Evolutionary conservation across 2,329 filamentous ascomycete species (phyloP).

Genomic region (Thielaviopsis musarum): DNA sequence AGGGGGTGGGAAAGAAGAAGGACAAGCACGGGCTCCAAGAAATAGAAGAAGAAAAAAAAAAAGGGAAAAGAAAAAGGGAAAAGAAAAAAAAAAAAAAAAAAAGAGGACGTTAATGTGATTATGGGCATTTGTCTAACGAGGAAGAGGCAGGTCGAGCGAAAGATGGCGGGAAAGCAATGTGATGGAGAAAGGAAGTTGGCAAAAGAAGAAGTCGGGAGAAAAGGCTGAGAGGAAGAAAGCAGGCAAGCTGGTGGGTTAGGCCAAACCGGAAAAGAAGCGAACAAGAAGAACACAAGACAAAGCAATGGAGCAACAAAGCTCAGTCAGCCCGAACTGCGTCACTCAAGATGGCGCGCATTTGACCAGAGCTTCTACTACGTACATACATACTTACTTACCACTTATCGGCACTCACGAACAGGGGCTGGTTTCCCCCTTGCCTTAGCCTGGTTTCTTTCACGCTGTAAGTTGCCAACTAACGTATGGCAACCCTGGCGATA

Average conservation of each 20-base stretch:
- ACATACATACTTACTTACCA: too few relatives aligned
- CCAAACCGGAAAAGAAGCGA: not conserved
- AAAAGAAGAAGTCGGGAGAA: not conserved
- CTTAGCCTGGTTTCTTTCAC: not conserved
- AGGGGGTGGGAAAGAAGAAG: conserved; percentile 1
- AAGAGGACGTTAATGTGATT: not conserved
- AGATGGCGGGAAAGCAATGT: not conserved
- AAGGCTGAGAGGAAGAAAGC: not conserved
- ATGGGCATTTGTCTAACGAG: too few relatives aligned
- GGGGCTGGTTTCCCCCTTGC: not conserved
- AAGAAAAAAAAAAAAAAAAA: not conserved
- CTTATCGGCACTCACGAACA: not conserved
- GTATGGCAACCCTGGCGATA: not conserved
- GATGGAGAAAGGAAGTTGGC: not conserved
- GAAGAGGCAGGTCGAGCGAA: not conserved
- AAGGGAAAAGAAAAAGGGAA: not conserved
- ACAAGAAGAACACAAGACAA: too few relatives aligned
- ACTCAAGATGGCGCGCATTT: too few relatives aligned
- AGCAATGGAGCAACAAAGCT: too few relatives aligned
- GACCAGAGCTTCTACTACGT: too few relatives aligned
- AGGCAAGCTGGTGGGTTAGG: not conserved
- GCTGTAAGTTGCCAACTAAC: too few relatives aligned
- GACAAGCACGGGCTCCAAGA: not conserved
- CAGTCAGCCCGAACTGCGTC: too few relatives aligned
- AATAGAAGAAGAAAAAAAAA: not conserved